A percentile compares a stretch with the other conserved stretches of the same genome.
phyloP scores from a whole-genome alignment of 2,329 filamentous ascomycete species.

The Fusarium sarcochroum region DNA sequence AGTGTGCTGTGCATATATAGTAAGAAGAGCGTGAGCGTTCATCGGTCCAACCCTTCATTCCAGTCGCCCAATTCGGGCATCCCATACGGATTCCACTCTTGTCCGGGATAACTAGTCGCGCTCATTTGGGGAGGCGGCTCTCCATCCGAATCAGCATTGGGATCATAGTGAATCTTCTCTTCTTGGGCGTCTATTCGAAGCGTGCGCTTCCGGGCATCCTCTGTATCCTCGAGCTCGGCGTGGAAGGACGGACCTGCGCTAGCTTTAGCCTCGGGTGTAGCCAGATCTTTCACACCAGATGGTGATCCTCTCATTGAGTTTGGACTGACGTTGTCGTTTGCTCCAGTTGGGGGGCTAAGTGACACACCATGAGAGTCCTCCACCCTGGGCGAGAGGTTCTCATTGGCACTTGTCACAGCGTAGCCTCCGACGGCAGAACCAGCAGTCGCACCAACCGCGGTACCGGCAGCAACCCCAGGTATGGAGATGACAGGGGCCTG shows the following conservation, averaged over 20 bases:
- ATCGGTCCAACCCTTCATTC: slow-evolving; percentile 31
- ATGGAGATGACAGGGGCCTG: slow-evolving; percentile 12
- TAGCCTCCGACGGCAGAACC: slow-evolving; percentile 7
- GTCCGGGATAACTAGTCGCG: slow-evolving; percentile 77
- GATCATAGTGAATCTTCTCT: slow-evolving; percentile 66
- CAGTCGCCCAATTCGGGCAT: slow-evolving; percentile 51
- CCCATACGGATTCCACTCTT: slow-evolving; percentile 76
- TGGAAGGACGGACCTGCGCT: slow-evolving; percentile 39
- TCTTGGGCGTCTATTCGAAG: slow-evolving; percentile 62
- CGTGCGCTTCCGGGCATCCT: slow-evolving; percentile 62
- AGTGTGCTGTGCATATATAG: slow-evolving; percentile 1
- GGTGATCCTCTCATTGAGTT: slow-evolving; percentile 23
- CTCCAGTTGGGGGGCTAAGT: slow-evolving; percentile 34
- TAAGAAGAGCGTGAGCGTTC: not conserved
- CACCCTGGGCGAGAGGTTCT: not conserved
- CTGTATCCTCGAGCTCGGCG: slow-evolving; percentile 59
- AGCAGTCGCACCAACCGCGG: not conserved
- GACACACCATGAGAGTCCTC: slow-evolving; percentile 34
- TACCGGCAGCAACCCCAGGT: slow-evolving; percentile 6
- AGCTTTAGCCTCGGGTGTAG: slow-evolving; percentile 7
- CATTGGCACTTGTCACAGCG: not conserved
- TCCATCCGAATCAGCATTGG: slow-evolving; percentile 53
- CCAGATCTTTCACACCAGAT: slow-evolving; percentile 23
- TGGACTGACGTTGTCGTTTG: slow-evolving; percentile 29
- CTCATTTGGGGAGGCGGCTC: slow-evolving; percentile 68